Percentiles rank a stretch among this genome's conserved stretches.
These are phyloP conservation scores for Podaxis sp. DNA, from an alignment of 768 basidiomycete genomes.

Conservation along the genomic window DNA sequence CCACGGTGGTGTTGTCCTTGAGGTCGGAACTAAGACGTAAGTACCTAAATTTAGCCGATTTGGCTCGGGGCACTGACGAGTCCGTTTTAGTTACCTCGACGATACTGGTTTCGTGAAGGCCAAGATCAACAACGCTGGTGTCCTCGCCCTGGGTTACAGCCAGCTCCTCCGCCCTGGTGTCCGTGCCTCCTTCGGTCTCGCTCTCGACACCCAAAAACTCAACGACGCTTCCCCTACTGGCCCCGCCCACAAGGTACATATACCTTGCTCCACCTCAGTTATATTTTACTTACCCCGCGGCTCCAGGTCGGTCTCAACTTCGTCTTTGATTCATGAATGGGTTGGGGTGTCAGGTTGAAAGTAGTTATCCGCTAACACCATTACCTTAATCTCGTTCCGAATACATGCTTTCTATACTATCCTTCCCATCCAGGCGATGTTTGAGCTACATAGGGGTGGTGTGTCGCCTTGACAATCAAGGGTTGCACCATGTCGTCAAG, in stretches of 20 bases:
- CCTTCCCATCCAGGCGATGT: neutral
- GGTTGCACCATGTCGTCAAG: neutral
- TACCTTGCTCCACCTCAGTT: neutral
- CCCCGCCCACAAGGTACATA: conserved; percentile 72
- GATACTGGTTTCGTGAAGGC: conserved; percentile 92
- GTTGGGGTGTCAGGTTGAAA: conserved; percentile 32
- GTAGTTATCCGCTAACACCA: conserved; percentile 29
- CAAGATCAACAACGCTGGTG: conserved; percentile 97
- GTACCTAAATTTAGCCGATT: conserved; percentile 29
- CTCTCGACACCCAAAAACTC: conserved; percentile 90
- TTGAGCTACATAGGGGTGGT: neutral
- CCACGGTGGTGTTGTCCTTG: conserved; percentile 81
- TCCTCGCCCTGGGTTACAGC: conserved; percentile 88
- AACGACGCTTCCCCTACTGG: conserved; percentile 67
- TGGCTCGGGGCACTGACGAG: conserved; percentile 4
- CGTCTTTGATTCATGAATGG: conserved; percentile 66
- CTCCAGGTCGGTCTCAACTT: conserved; percentile 69
- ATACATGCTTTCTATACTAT: conserved; percentile 3
- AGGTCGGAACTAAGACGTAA: conserved; percentile 94
- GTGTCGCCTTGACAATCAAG: conserved; percentile 17
- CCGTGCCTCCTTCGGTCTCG: conserved; percentile 90
- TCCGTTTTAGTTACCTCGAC: conserved; percentile 67
- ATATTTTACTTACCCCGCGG: neutral
- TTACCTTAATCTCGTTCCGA: conserved; percentile 13
- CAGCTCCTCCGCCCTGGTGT: conserved; percentile 94